Base-by-base conservation (phyloP, 2,329 filamentous ascomycete genomes). In the Albifimbria verrucaria region DNA sequence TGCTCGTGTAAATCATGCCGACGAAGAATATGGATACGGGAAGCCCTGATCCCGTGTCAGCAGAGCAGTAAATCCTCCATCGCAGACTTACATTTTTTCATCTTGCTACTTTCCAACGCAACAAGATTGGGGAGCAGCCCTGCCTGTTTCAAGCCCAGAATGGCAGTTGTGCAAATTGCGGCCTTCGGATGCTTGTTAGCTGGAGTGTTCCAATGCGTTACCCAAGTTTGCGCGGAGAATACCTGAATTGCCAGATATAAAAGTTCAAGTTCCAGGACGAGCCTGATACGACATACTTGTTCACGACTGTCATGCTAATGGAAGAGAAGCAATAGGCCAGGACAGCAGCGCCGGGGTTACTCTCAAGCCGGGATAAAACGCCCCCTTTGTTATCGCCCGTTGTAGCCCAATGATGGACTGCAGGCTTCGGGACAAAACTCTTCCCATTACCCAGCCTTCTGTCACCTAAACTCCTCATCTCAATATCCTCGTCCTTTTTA, bases 261-360 rank as follows among this genome's bases (percentile, higher is more conserved):
- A 97, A 96, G 75, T 96, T 96, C 65, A 99, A 76, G 75, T 99
- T 99, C 83, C 95, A 99, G 61, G 88, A 83, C 49, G 82, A 81
- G 56, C 94, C 94, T 7, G 91, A 97, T 46, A 99, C 85, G 57
- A 97, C 92, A 72, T 95, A 99, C 80, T 99, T 99, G 78, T 99
- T 99, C 72, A 95, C 94, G n/a, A 97, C 90, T 7, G 94, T 99
- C 94, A 99, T 99, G 72, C 93, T 83, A 68, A 99, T 99, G n/a
- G 92, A 97, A 50, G 93, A 90, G 65, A 89, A 79, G 73, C 94
- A 99, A 79, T 99, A 99, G 48, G 90, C 85, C 59, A 96, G 68
- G 63, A 99, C 89, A 21, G 93, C 47, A 94, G 70, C 45, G 83
- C 77, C 17, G 92, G 90, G 72, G n/a, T n/a, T n/a, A n/a, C n/a